Percentiles rank a stretch among this genome's conserved stretches.
Conservation (phyloP, 2,329 filamentous ascomycete genomes). For the Dactylonectria macrodidyma region DNA sequence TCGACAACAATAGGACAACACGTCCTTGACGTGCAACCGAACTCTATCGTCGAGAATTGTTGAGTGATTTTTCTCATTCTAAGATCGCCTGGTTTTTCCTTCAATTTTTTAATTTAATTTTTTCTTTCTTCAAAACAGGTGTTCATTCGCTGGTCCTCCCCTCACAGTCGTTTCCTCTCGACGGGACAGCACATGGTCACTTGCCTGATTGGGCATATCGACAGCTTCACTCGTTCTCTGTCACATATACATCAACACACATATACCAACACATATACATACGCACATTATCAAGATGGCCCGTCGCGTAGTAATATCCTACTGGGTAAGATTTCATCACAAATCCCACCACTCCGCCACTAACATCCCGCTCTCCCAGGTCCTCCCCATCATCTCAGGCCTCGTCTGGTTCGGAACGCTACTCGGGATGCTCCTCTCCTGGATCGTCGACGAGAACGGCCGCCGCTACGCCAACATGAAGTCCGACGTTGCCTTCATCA, state of each 20-base stretch:
- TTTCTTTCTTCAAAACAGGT: background rate
- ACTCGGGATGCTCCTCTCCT: conserved; percentile 79
- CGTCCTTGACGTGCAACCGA: no score
- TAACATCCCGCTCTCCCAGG: conserved; percentile 52
- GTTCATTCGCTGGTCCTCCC: background rate
- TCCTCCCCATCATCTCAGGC: conserved; percentile 79
- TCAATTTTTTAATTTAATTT: background rate
- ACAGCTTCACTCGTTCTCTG: background rate
- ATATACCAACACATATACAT: background rate
- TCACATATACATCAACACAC: conserved; percentile 1
- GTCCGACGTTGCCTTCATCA: conserved; percentile 79
- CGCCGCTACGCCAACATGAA: conserved; percentile 74
- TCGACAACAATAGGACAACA: conserved; percentile 16
- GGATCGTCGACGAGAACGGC: conserved; percentile 71
- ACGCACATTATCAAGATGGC: conserved; percentile 49
- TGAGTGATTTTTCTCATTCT: no score
- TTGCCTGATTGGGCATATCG: conserved; percentile 5
- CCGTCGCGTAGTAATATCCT: conserved; percentile 51
- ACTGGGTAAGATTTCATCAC: conserved; percentile 54
- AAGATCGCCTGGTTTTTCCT: no score
- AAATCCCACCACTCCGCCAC: background rate
- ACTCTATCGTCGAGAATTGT: no score
- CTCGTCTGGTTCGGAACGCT: conserved; percentile 77
- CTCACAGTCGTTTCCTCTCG: background rate
- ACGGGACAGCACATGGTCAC: background rate